Evolutionary conservation across 2,329 filamentous ascomycete genomes (phyloP), one percentile per base, ranked within the genome.

Genomic region (Didymella glomerata): DNA sequence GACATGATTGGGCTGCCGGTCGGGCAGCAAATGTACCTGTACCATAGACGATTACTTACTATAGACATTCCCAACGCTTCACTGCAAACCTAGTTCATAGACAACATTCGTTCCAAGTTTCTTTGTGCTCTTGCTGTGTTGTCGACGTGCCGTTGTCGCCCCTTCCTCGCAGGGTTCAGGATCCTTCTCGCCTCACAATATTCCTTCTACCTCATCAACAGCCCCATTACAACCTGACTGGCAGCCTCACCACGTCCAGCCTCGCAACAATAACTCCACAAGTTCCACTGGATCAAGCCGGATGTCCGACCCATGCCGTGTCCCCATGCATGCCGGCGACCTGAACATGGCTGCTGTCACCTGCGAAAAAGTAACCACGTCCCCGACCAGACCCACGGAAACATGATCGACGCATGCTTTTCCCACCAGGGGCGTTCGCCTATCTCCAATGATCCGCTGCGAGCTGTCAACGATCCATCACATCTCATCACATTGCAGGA

Each of bases 21-120:
- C 62, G 64, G 68, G 68, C 67, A 63, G 64, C 67, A 70, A 57
- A 50, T 65, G 64, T 66, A 65, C 41, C 45, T 67, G 64, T 66
- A 65, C 38, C 45, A 66, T 67, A 67, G 59, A 57, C 50, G 48
- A 48, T 36, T 54, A 61, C 58, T 62, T 61, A 63, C 34, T 54
- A 69, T 66, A 61, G 67, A 69, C 56, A 60, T 54, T 53, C 54
- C 18, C 50, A 46, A 59, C 24, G 59, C 66, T 65, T 60, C 55
- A 65, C 41, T 60, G 57, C 63, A 58, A 36, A 25, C 50, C 46
- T 51, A 27, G 13, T 51, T 40, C 2, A 45, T 27, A 45, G 22
- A 40, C 49, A 32, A 24, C n/a, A 2, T 11, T 32, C 18, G 18
- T 45, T 28, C 32, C 22, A 27, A n/a, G n/a, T 27, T 47, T 38